Evolutionary conservation across 371 early-diverging fungal genomes (phyloP).

Genomic region (Smittium culicis): DNA sequence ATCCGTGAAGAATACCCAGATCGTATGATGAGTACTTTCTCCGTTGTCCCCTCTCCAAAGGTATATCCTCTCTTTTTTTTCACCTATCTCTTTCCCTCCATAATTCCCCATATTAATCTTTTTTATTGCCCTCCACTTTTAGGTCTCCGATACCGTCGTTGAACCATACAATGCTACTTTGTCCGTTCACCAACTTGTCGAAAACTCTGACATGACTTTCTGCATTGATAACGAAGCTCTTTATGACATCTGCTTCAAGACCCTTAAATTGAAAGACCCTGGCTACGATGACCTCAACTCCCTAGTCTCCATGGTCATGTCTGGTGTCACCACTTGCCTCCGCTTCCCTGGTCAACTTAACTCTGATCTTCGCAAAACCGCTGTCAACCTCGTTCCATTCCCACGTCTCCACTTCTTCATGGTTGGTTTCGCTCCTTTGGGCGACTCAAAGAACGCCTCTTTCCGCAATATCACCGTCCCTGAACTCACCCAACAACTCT

Average conservation of each 20-base stretch:
- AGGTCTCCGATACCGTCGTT: conserved; percentile 77
- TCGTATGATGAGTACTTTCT: conserved; percentile 85
- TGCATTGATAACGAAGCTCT: conserved; percentile 98
- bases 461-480: conserved; percentile 64
- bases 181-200: conserved; percentile 74
- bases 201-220: conserved; percentile 91
- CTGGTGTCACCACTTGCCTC: conserved; percentile 59
- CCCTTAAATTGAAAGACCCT: conserved; percentile 65
- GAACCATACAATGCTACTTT: conserved; percentile 91
- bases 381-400: conserved; percentile 57
- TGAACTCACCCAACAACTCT: conserved; percentile 80
- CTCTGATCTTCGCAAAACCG: conserved; percentile 58
- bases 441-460: conserved; percentile 23
- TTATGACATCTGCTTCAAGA: conserved; percentile 69
- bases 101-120: no score
- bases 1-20: conserved; percentile 88
- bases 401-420: conserved; percentile 52
- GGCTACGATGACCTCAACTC: conserved; percentile 65
- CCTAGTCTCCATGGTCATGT: conserved; percentile 75
- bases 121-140: no score
- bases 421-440: conserved; percentile 59
- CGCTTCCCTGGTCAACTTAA: conserved; percentile 69
- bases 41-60: conserved; percentile 88
- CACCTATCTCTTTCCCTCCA: no score
- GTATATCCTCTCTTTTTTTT: no score